Evolutionary conservation across 169 alveolate genomes (phyloP).

Genomic region (Theileria parva): DNA sequence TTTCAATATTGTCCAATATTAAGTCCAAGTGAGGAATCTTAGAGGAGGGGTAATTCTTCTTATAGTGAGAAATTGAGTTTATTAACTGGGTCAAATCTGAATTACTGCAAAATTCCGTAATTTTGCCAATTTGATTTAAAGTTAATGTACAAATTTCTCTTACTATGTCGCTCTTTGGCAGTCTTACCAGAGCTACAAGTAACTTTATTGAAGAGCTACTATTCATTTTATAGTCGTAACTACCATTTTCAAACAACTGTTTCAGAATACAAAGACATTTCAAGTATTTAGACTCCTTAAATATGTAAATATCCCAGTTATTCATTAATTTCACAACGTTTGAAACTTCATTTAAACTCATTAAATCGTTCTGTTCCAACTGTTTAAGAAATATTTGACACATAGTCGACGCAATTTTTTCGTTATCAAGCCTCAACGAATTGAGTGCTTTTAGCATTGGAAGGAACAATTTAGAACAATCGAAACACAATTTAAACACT

Average conservation of each 20-base stretch:
- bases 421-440: conserved; percentile 20
- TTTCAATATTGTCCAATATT: not conserved
- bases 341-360: conserved; percentile 7
- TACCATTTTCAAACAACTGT: not conserved
- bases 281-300: not conserved
- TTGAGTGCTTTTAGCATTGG: conserved; percentile 8
- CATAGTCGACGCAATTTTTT: conserved; percentile 20
- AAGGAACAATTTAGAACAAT: not conserved
- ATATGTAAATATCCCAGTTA: conserved; percentile 15
- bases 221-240: conserved; percentile 3
- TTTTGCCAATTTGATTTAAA: not conserved
- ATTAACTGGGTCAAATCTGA: not conserved
- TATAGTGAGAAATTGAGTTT: conserved; percentile 2
- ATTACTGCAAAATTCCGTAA: conserved; percentile 4
- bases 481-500: conserved; percentile 6
- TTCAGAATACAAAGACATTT: conserved; percentile 11
- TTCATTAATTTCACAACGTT: conserved; percentile 2
- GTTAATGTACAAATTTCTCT: not conserved
- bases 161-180: conserved; percentile 10
- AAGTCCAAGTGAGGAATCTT: not conserved
- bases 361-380: conserved; percentile 25
- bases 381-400: not conserved
- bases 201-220: conserved; percentile 29
- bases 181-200: conserved; percentile 25
- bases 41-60: not conserved